Conservation (phyloP, 257 asterid species). For the Plectranthus barbatus region DNA sequence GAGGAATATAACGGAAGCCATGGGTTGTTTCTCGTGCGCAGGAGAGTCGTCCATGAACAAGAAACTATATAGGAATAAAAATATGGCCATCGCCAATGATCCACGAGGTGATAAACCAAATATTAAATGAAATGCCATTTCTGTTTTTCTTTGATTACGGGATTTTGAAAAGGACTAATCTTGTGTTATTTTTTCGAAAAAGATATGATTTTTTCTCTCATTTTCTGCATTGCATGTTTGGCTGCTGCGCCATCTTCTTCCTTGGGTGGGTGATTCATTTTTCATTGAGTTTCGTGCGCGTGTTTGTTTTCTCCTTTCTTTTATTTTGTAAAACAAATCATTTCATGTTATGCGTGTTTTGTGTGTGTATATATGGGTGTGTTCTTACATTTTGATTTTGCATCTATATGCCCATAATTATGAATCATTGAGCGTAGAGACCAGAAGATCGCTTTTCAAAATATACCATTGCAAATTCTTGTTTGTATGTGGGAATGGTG, state of each 20-base stretch:
- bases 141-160: not conserved
- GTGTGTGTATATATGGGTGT: no score
- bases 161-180: not conserved
- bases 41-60: conserved; percentile 19
- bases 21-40: conserved; percentile 31
- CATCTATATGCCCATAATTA: no score
- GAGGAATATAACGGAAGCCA: not conserved
- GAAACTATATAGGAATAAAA: conserved; percentile 12
- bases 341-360: not conserved
- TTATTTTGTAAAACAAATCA: not conserved
- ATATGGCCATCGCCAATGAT: not conserved
- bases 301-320: not conserved
- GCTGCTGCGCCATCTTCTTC: not conserved
- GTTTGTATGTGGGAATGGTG: not conserved
- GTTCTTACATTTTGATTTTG: not conserved
- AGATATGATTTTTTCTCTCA: not conserved
- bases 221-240: conserved; percentile 5
- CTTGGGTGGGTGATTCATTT: no score
- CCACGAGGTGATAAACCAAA: not conserved
- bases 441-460: not conserved
- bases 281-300: no score
- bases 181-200: not conserved
- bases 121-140: not conserved
- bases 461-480: not conserved
- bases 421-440: no score